Base-by-base conservation (phyloP, 768 basidiomycete species). In the Collybiopsis confluens region DNA sequence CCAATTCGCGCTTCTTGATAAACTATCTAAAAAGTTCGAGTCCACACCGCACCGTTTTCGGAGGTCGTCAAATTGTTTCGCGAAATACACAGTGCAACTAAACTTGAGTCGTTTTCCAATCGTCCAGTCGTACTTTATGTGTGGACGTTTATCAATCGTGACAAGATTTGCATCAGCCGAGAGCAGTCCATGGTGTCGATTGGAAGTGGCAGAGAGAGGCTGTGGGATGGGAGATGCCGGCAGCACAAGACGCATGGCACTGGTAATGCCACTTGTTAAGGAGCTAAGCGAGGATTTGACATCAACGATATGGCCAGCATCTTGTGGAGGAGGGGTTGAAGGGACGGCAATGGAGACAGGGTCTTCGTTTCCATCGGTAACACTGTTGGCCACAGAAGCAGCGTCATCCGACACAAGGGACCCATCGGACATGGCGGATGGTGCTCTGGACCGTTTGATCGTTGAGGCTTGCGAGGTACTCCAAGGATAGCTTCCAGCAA, bases 71-170 rank as follows among this genome's bases (percentile, higher is more conserved):
- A 93, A 93, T 64, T 91, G 86, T 56, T 81, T 81, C 30, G 90
- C 89, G 63, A 87, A 91, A 65, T 90, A 92, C 11, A 86, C 85
- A 15, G 86, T 92, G 63, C 89, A 92, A 63, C 83, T 85, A 62
- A 91, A 84, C 69, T 83, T 85, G 54, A 89, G 69, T 55, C 81
- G 73, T 63, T 86, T 86, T 36, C 88, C 86, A 46, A 90, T 73
- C 1, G 85, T 85, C 80, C 85, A 89, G 55, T 89, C 85, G 57
- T 90, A 89, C 67, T 88, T 87, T 72, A 92, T 83, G 64, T 93
- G 90, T 2, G 90, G 90, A 20, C 80, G 79, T 13, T 86, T 84
- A 61, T 89, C 86, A 30, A 86, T 81, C 3, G 64, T 61, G 11
- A 66, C 64, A 33, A 33, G 30, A 10, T 69, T 54, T 40, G 68